A percentile compares a stretch with the other conserved stretches of the same genome.
Evolutionary conservation across 306 rosid species (phyloP).

Genomic region (Purshia tridentata): DNA sequence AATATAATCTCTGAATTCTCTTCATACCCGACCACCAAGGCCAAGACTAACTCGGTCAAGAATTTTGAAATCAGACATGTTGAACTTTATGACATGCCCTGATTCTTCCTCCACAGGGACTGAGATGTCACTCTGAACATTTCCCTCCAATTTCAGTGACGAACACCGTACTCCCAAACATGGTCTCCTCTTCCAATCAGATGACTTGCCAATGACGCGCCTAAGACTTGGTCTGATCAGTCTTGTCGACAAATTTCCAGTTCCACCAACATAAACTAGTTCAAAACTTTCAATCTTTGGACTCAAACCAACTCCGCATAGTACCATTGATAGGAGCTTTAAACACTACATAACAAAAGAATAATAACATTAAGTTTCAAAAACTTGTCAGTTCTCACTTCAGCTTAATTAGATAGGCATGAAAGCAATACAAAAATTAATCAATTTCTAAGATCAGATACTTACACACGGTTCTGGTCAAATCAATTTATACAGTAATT

Average conservation of each 20-base stretch:
- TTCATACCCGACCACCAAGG: conserved; percentile 96
- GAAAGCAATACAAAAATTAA: neutral
- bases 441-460: neutral
- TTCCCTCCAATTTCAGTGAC: conserved; percentile 42
- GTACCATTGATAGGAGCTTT: conserved; percentile 62
- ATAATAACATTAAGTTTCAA: neutral
- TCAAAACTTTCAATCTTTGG: conserved; percentile 46
- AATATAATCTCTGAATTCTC: conserved; percentile 29
- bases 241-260: conserved; percentile 56
- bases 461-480: neutral
- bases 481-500: neutral
- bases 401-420: conserved; percentile 1
- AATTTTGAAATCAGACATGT: conserved; percentile 73
- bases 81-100: conserved; percentile 76
- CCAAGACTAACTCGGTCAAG: conserved; percentile 69
- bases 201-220: conserved; percentile 35
- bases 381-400: neutral
- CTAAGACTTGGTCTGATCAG: conserved; percentile 46
- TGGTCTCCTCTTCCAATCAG: conserved; percentile 28
- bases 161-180: conserved; percentile 49
- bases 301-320: conserved; percentile 45
- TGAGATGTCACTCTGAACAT: conserved; percentile 31
- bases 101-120: conserved; percentile 68
- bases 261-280: conserved; percentile 44
- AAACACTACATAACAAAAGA: conserved; percentile 13